Conservation (phyloP, 305 asterid species). For the Fraxinus xanthoxyloides region DNA sequence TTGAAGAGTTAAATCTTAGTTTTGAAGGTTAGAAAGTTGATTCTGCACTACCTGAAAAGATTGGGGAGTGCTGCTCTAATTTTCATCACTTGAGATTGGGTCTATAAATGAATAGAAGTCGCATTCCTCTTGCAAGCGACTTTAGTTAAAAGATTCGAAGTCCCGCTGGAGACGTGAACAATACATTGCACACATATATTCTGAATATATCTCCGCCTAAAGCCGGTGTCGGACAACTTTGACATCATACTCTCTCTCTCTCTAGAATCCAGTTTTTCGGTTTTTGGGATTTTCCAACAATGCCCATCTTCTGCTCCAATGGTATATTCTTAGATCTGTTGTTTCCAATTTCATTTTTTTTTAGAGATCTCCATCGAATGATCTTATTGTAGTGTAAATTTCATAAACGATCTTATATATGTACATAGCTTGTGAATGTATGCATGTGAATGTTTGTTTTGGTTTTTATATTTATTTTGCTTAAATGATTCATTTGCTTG, state of each 20-base stretch:
- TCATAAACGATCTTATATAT: constrained; percentile 3
- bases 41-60: neutral
- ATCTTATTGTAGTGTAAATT: constrained; percentile 2
- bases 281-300: constrained; percentile 1
- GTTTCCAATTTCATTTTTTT: constrained; percentile 10
- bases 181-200: no score
- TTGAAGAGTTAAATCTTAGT: neutral
- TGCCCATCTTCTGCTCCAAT: constrained; percentile 24
- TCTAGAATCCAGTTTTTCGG: neutral
- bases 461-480: constrained; percentile 1
- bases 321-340: constrained; percentile 44
- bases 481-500: constrained; percentile 5
- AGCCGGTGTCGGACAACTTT: constrained; percentile 20
- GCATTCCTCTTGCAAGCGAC: neutral
- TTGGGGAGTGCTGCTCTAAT: neutral
- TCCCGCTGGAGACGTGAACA: neutral
- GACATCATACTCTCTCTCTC: constrained; percentile 23
- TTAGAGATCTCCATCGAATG: neutral
- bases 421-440: constrained; percentile 2
- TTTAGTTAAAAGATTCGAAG: neutral
- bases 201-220: constrained; percentile 26
- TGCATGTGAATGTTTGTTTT: neutral
- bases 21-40: neutral
- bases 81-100: neutral
- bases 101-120: neutral